phyloP scores from a whole-genome alignment of 495 filamentous ascomycete genomes.

The Neurospora terricola region DNA sequence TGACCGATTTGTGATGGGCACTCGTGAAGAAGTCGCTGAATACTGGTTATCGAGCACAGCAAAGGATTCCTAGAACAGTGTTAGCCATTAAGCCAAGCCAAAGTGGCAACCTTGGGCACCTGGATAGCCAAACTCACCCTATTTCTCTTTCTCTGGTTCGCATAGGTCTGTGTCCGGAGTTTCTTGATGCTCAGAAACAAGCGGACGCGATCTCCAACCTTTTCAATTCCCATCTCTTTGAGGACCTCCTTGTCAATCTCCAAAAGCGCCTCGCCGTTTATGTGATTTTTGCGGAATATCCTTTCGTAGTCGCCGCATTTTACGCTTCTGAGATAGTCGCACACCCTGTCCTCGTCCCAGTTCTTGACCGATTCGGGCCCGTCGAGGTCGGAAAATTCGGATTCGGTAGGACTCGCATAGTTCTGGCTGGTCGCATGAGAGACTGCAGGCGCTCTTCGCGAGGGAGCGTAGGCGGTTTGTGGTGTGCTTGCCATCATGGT shows the following conservation, averaged over 20 bases:
- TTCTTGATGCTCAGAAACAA: slow-evolving; percentile 90
- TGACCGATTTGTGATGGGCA: slow-evolving; percentile 36
- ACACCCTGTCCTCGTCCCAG: slow-evolving; percentile 90
- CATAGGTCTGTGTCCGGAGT: slow-evolving; percentile 72
- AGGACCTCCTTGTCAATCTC: slow-evolving; percentile 95
- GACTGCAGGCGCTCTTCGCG: slow-evolving; percentile 44
- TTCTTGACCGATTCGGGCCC: slow-evolving; percentile 46
- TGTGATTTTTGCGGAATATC: slow-evolving; percentile 85
- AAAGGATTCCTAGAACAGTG: slow-evolving; percentile 52
- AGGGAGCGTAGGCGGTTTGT: slow-evolving; percentile 42
- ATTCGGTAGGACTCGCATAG: slow-evolving; percentile 83
- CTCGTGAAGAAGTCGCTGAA: slow-evolving; percentile 59
- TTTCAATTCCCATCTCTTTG: slow-evolving; percentile 97
- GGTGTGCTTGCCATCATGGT: slow-evolving; percentile 43
- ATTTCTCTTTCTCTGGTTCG: slow-evolving; percentile 76
- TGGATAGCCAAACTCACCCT: slow-evolving; percentile 51
- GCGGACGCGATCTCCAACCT: slow-evolving; percentile 93
- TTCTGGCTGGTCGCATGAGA: slow-evolving; percentile 48
- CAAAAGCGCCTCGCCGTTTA: slow-evolving; percentile 91
- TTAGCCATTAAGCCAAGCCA: slow-evolving; percentile 8
- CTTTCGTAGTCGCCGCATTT: slow-evolving; percentile 89
- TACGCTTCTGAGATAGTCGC: slow-evolving; percentile 80
- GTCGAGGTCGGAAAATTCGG: slow-evolving; percentile 77
- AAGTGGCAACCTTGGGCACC: slow-evolving; percentile 12
- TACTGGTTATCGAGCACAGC: slow-evolving; percentile 53